Evolutionary conservation across 2,329 filamentous ascomycete genomes (phyloP).

Genomic region (Diaporthe sp.): DNA sequence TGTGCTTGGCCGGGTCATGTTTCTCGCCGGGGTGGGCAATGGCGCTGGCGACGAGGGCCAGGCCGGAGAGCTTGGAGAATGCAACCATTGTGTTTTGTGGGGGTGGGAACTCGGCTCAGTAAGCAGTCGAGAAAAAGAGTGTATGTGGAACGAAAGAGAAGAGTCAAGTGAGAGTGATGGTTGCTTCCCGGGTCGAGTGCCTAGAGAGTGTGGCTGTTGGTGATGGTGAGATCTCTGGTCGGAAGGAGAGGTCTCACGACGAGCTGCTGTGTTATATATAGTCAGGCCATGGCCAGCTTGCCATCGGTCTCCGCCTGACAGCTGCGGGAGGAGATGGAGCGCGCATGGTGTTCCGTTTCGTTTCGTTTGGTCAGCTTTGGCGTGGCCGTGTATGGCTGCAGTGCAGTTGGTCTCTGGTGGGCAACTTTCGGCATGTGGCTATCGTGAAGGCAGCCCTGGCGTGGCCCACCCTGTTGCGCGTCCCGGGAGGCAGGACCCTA

Average conservation of each 20-base stretch:
- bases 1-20: constrained; percentile 43
- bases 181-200: neutral
- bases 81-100: constrained; percentile 29
- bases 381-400: constrained; percentile 3
- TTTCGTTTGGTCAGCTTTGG: constrained; percentile 14
- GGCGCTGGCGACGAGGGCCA: constrained; percentile 40
- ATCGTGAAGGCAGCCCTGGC: neutral
- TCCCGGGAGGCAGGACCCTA: neutral
- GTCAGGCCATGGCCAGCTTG: neutral
- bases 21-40: constrained; percentile 47
- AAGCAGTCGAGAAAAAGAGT: neutral
- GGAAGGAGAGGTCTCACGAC: neutral
- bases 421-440: constrained; percentile 17
- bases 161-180: neutral
- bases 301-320: neutral
- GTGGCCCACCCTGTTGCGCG: constrained; percentile 16
- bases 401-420: neutral
- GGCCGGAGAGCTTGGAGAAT: constrained; percentile 28
- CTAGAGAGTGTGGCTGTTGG: constrained; percentile 9
- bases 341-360: neutral
- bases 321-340: neutral
- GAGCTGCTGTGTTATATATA: constrained; percentile 14
- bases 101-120: neutral
- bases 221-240: neutral
- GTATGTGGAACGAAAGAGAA: neutral